phyloP scores from a whole-genome alignment of 2,329 filamentous ascomycete species.

The Fonsecaea monophora region DNA sequence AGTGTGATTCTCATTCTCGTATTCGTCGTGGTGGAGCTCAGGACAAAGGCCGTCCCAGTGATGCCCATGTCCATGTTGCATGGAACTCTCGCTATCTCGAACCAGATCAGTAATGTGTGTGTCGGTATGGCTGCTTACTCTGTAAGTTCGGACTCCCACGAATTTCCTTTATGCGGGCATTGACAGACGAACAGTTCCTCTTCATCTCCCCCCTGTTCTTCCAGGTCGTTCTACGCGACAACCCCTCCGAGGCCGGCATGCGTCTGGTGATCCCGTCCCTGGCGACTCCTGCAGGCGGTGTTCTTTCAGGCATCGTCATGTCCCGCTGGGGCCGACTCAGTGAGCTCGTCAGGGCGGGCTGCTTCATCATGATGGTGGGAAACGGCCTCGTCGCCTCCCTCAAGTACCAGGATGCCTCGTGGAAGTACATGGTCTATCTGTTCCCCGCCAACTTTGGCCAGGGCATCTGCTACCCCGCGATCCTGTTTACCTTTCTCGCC shows the following conservation, averaged over 20 bases:
- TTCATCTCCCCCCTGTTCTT: constrained; percentile 57
- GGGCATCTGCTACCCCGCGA: constrained; percentile 55
- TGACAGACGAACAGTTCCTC: constrained; percentile 47
- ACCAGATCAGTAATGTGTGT: constrained; percentile 66
- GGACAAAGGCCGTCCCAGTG: constrained; percentile 52
- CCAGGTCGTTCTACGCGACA: constrained; percentile 51
- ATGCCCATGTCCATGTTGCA: constrained; percentile 59
- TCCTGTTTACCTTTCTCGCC: constrained; percentile 68
- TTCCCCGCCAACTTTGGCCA: constrained; percentile 57
- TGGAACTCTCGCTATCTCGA: constrained; percentile 62
- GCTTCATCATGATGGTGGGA: constrained; percentile 53
- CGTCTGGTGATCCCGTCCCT: constrained; percentile 55
- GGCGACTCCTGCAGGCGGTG: constrained; percentile 53
- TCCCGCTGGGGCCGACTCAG: constrained; percentile 55
- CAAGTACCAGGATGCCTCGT: constrained; percentile 50
- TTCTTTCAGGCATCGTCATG: constrained; percentile 56
- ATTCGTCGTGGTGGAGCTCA: constrained; percentile 52
- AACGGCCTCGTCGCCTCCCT: constrained; percentile 52
- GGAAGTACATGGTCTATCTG: constrained; percentile 56
- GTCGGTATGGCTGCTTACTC: constrained; percentile 68
- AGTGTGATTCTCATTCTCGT: constrained; percentile 48
- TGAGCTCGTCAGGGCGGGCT: constrained; percentile 50
- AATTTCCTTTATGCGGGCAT: background rate
- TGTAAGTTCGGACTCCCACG: constrained; percentile 50
- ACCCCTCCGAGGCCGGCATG: constrained; percentile 53